These are phyloP conservation scores for Pontederia paniculata DNA, from an alignment of 176 grass and related monocot species.

Conservation along the genomic window DNA sequence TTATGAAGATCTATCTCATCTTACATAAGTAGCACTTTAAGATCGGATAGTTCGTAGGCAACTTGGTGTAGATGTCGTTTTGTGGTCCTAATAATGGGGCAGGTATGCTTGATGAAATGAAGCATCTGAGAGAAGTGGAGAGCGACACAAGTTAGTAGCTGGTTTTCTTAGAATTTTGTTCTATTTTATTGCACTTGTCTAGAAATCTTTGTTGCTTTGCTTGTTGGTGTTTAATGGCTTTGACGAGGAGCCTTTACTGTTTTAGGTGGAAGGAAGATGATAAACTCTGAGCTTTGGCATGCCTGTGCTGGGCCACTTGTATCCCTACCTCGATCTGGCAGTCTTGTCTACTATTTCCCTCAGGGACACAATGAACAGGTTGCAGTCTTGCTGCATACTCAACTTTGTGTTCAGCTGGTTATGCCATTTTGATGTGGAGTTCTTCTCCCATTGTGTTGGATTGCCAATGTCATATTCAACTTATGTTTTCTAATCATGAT, in stretches of 20 bases:
- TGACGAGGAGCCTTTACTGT: background rate
- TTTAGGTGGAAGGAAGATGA: constrained; percentile 66
- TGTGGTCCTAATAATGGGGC: constrained; percentile 49
- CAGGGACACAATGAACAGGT: constrained; percentile 99
- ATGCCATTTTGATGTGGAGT: too few relatives aligned
- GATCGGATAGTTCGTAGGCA: background rate
- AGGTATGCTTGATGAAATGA: constrained; percentile 89
- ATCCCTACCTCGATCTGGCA: constrained; percentile 71
- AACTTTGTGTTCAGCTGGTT: too few relatives aligned
- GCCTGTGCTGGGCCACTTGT: constrained; percentile 91
- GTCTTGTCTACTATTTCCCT: constrained; percentile 82
- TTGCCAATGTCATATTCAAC: too few relatives aligned
- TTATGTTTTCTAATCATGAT: too few relatives aligned
- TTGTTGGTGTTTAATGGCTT: background rate
- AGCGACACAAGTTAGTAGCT: constrained; percentile 25
- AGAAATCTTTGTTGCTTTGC: background rate
- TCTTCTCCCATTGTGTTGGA: too few relatives aligned
- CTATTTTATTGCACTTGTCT: background rate
- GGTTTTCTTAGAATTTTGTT: background rate
- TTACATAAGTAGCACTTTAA: background rate
- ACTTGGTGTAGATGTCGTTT: constrained; percentile 30
- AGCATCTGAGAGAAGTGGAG: constrained; percentile 64
- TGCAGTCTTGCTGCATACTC: background rate
- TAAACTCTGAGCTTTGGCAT: constrained; percentile 97
- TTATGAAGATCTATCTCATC: background rate